These are phyloP conservation scores for Thuja plicata DNA, from an alignment of 83 land plant genomes.

Conservation along the genomic window DNA sequence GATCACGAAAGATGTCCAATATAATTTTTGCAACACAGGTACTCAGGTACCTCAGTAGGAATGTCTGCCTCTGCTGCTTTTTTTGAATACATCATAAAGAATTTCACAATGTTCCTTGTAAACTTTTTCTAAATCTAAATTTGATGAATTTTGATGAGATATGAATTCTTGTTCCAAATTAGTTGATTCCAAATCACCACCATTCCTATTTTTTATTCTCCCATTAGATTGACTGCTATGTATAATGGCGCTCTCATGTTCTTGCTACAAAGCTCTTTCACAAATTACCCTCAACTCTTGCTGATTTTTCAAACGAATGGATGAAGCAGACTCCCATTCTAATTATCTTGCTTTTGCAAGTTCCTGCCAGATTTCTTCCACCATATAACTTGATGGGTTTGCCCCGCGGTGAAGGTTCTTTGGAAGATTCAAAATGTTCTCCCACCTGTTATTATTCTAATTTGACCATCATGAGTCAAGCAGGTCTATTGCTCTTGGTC, in stretches of 20 bases:
- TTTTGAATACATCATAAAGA: constrained; percentile 51
- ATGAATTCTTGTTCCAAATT: constrained; percentile 12
- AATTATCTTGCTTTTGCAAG: constrained; percentile 80
- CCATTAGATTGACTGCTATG: constrained; percentile 12
- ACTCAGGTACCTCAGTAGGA: constrained; percentile 80
- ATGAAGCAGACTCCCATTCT: constrained; percentile 65
- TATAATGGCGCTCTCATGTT: constrained; percentile 18
- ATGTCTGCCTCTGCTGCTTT: constrained; percentile 55
- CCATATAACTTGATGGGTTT: constrained; percentile 61
- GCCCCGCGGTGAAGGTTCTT: too few species aligned
- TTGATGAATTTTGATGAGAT: not conserved
- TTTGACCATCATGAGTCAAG: too few species aligned
- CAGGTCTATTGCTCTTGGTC: too few species aligned
- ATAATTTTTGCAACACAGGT: constrained; percentile 82
- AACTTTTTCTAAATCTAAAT: constrained; percentile 14
- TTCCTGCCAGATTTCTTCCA: constrained; percentile 89
- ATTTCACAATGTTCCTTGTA: constrained; percentile 30
- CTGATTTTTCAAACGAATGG: constrained; percentile 50
- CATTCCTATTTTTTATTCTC: not conserved
- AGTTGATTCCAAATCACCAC: constrained; percentile 1
- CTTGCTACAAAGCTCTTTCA: constrained; percentile 20
- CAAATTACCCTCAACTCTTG: constrained; percentile 53
- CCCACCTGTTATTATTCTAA: too few species aligned
- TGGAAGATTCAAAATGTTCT: too few species aligned
- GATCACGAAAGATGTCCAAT: constrained; percentile 77